These are phyloP conservation scores for Colletotrichum viniferum DNA, from an alignment of 2,329 filamentous ascomycete genomes.

Conservation along the genomic window DNA sequence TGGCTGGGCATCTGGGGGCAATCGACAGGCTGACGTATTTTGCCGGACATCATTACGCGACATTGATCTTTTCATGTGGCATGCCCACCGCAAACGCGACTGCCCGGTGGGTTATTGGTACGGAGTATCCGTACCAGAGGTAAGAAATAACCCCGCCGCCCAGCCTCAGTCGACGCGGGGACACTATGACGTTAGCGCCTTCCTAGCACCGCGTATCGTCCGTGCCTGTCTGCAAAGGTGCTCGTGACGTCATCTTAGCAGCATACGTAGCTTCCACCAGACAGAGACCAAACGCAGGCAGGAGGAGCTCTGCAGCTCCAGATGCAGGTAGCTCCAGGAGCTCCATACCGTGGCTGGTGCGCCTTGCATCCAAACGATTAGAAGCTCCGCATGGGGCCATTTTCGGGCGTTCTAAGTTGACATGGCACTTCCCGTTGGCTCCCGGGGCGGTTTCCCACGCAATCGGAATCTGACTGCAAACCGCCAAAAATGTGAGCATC, in stretches of 20 bases:
- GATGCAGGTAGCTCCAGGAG: neutral
- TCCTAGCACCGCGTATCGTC: neutral
- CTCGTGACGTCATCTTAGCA: neutral
- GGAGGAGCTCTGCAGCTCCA: neutral
- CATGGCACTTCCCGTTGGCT: neutral
- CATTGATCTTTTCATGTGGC: constrained; percentile 9
- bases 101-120: neutral
- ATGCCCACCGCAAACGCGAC: constrained; percentile 6
- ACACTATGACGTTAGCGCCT: constrained; percentile 13
- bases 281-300: neutral
- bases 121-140: neutral
- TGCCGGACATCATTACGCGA: constrained; percentile 3
- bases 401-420: constrained; percentile 3
- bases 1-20: constrained; percentile 1
- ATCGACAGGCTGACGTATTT: constrained; percentile 19
- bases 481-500: neutral
- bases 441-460: neutral
- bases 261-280: neutral
- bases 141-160: neutral
- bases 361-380: neutral
- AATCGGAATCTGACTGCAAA: neutral
- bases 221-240: neutral
- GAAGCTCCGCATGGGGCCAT: neutral
- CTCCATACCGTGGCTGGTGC: constrained; percentile 14
- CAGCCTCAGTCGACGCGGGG: neutral